Base-by-base conservation (phyloP, 257 asterid genomes). In the Linderniella brevidens region DNA sequence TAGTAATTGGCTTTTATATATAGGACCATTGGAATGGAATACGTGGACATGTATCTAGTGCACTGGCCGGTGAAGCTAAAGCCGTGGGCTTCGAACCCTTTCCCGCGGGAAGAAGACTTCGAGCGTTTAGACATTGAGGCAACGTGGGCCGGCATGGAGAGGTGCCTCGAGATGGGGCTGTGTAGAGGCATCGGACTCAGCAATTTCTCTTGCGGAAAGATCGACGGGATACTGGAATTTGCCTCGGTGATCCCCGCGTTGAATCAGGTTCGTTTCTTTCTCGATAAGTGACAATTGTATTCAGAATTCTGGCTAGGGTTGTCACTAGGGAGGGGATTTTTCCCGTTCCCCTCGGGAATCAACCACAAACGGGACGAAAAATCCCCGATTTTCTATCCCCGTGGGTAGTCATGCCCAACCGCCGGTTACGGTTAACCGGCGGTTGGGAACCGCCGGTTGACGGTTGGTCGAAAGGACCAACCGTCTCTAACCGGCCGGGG, bases 41-140 rank as follows among this genome's bases (percentile, higher is more conserved):
- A 86, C 50, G 13, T 86, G 11, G 96, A 86, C 76, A 57, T 82
- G 78, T 86, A 74, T 49, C 57, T 86, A 64, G 93, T 86, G 54
- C 96, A 86, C 46, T 86, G 96, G 96, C 96, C 96, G 0, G 80
- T 86, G 68, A 73, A 43, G 1, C 39, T 86, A 74, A 82, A 77
- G 70, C 67, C 79, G 13, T 76, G 93, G 75, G 84, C 56, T 0
- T 14, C 14, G 15, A 54, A 63, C 5, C 86, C 92, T 9, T 29
- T 79, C 37, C 94, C 94, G 0, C 35, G 43, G 10, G 92, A 73
- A 44, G 82, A 77, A 14, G 94, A 82, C 1, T 79, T 72, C 50
- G 86, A 70, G 50, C 20, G 18, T 11, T 58, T 86, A 6, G 86
- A 80, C 44, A 37, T 82, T 35, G 77, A 70, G 52, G 41, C 58